phyloP scores from a whole-genome alignment of 2,329 filamentous ascomycete species.

The Neopestalotiopsis rosae region DNA sequence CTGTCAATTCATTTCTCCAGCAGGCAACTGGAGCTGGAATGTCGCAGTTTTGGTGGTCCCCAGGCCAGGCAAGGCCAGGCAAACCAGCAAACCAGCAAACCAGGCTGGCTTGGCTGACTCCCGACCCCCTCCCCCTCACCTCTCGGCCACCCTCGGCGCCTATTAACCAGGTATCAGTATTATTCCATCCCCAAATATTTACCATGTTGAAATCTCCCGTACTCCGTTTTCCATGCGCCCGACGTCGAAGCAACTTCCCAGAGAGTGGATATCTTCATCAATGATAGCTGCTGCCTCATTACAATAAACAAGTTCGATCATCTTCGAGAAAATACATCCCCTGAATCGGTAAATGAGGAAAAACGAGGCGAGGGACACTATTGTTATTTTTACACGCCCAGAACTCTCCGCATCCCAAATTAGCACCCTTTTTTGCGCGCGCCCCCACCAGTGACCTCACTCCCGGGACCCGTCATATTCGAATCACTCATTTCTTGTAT shows the following conservation, averaged over 20 bases:
- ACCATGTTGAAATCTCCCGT: neutral
- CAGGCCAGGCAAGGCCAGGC: no score
- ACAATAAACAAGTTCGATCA: conserved; percentile 4
- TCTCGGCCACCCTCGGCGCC: neutral
- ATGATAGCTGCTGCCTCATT: neutral
- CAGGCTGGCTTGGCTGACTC: neutral
- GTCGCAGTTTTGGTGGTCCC: no score
- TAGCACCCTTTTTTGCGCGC: neutral
- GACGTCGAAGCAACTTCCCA: conserved; percentile 2
- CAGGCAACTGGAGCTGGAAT: neutral
- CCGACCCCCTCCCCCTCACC: neutral
- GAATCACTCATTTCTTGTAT: conserved; percentile 9
- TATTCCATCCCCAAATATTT: neutral
- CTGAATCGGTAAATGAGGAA: neutral
- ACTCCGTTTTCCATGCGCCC: conserved; percentile 3
- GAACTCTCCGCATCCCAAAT: neutral
- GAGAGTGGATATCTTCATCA: conserved; percentile 1
- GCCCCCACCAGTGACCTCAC: conserved; percentile 18
- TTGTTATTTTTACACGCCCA: neutral
- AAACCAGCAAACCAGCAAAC: no score
- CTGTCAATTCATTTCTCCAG: conserved; percentile 4
- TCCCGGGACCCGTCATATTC: neutral
- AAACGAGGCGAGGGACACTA: neutral
- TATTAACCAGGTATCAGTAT: neutral
- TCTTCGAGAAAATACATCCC: conserved; percentile 1